These are phyloP conservation scores for Aspergillus melleus DNA, from an alignment of 2,329 filamentous ascomycete genomes.

Conservation along the genomic window DNA sequence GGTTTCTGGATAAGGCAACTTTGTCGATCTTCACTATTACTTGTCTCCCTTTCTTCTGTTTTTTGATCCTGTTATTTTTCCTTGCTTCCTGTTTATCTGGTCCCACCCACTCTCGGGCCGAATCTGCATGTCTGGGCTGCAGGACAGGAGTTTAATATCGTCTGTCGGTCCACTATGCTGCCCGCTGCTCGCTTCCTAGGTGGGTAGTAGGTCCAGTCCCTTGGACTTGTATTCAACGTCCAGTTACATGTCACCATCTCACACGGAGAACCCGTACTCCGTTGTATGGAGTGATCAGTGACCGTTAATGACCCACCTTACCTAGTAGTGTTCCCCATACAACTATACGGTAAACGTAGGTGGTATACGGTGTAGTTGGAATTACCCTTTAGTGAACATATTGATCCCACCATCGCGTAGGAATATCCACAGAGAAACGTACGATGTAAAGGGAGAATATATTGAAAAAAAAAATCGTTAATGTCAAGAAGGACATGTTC, in stretches of 20 bases:
- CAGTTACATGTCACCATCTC: too few relatives aligned
- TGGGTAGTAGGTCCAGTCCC: background rate
- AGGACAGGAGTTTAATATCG: slow-evolving; percentile 11
- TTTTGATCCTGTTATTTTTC: background rate
- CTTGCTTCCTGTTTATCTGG: background rate
- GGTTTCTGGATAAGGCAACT: background rate
- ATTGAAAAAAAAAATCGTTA: too few relatives aligned
- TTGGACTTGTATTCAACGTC: too few relatives aligned
- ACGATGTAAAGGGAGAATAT: too few relatives aligned
- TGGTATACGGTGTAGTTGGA: background rate
- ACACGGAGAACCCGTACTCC: background rate
- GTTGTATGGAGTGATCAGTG: too few relatives aligned
- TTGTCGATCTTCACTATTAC: too few relatives aligned
- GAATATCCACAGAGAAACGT: too few relatives aligned
- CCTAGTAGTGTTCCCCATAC: background rate
- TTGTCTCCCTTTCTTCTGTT: background rate
- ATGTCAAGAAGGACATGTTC: too few relatives aligned
- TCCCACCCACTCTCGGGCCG: slow-evolving; percentile 19
- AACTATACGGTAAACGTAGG: too few relatives aligned
- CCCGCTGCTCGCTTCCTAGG: background rate
- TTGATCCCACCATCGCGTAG: too few relatives aligned
- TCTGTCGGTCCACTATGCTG: slow-evolving; percentile 5
- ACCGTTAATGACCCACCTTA: background rate
- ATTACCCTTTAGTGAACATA: background rate
- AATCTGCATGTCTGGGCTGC: slow-evolving; percentile 17